Evolutionary conservation across 2,329 filamentous ascomycete genomes (phyloP), one percentile per base, ranked within the genome.

Genomic region (Cordyceps cicadae): DNA sequence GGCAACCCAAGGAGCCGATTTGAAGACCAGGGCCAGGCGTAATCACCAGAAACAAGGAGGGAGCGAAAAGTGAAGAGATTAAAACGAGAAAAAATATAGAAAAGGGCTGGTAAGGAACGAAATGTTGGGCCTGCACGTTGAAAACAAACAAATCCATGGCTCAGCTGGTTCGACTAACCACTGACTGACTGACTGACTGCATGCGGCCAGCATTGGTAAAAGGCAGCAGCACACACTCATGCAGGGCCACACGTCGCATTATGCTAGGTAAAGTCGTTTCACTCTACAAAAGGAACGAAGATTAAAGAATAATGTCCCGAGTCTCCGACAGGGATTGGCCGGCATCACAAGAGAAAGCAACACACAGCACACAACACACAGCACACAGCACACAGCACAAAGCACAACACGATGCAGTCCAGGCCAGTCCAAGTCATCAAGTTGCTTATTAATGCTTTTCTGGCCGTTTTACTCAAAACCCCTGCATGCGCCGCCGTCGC

Each of bases 1-100:
- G 29, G 15, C 34, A 15, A 51, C 2, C 19, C n/a, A 11, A 7
- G n/a, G 37, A 15, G 60, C 54, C 64, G 57, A 58, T 64, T 26
- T 29, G 34, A 39, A 55, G 41, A 49, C 14, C 43, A 39, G 19
- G 41, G 32, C 54, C 21, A 15, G 8, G 21, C 12, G 24, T 32
- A n/a, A 41, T n/a, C 15, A 3, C 14, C 9, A 41, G 29, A 17
- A 41, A 32, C 11, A 19, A 51, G 14, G 43, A 15, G 24, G 24
- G 11, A 24, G 2, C 5, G 15, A 32, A 9, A 32, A 24, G 41
- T 19, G 14, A 29, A 41, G 5, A 57, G 14, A 8, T 46, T 19
- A 48, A 39, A 49, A 8, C 15, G 26, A 49, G 29, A 21, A 56
- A 56, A 32, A 15, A 19, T 15, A 26, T 17, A 37, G n/a, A 32